Evolutionary conservation across 2,329 filamentous ascomycete genomes (phyloP), one percentile per base, ranked within the genome.

Genomic region (Coniochaeta sp.): DNA sequence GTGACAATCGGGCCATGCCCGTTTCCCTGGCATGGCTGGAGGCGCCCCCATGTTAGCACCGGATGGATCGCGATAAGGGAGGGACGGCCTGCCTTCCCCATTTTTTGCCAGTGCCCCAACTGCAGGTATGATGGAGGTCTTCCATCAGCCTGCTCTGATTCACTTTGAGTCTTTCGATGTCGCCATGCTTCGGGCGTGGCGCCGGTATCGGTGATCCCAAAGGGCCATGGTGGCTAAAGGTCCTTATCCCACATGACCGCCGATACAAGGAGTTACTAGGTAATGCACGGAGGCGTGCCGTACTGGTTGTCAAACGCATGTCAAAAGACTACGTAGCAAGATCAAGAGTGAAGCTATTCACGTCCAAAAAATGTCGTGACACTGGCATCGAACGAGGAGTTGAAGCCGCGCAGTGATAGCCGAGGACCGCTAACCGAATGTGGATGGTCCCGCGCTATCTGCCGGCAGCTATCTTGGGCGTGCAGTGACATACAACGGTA

Each of bases 1-100:
- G 79, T 3, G 89, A 78, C 1, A 93, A 81, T 1, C 90, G 85
- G 26, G 84, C 82, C 90, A 93, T 93, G 60, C 90, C 90, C 1
- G 87, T 89, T 61, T 92, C 85, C 12, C 83, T 89, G 19, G 74
- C 16, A n/a, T 57, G 54, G 22, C 14, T 34, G 9, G 17, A 9
- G 16, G n/a, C 38, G 17, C 1, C 31, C 28, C 17, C 17, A 36
- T 36, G 38, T 40, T 19, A 40, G 38, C 38, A 28, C 11, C n/a
- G 24, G 24, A 31, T 28, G 26, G 5, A 6, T 17, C 3, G 38
- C 17, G 38, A 40, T n/a, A n/a, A 17, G 6, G 16, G 4, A 4
- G 6, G 9, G 11, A 52, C n/a, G 11, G 22, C 47, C 4, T 52
- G 31, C 54, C 33, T 57, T 57, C 54, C 54, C 26, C 33, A 57